phyloP scores from a whole-genome alignment of 441 rosid species.

The Erysimum cheiri region DNA sequence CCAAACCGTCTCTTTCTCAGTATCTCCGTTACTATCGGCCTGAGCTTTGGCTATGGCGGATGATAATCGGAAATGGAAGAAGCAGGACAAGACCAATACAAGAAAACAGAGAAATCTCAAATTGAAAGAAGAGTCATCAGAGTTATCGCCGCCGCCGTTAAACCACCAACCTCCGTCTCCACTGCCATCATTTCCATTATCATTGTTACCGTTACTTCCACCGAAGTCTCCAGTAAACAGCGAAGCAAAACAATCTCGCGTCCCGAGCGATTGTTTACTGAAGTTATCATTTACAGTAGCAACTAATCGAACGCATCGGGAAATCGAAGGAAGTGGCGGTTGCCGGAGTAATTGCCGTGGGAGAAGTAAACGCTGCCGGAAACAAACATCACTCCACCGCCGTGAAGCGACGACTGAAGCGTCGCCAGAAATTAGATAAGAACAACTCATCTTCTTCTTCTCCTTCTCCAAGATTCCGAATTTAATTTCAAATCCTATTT shows the following conservation, averaged over 20 bases:
- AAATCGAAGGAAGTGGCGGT: slow-evolving; percentile 7
- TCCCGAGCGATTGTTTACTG: slow-evolving; percentile 12
- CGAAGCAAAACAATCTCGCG: slow-evolving; percentile 16
- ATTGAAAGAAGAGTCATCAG: slow-evolving; percentile 40
- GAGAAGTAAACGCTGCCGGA: slow-evolving; percentile 23
- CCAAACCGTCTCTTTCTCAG: slow-evolving; percentile 55
- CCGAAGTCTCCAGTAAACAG: slow-evolving; percentile 16
- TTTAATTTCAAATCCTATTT: slow-evolving; percentile 19
- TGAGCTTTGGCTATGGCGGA: slow-evolving; percentile 46
- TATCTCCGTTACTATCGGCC: slow-evolving; percentile 36
- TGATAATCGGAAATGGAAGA: slow-evolving; percentile 50
- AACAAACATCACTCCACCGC: slow-evolving; percentile 26
- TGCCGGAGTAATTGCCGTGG: slow-evolving; percentile 37
- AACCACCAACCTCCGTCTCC: slow-evolving; percentile 48
- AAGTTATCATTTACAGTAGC: slow-evolving; percentile 22
- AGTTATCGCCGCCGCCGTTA: slow-evolving; percentile 50
- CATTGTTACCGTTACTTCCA: slow-evolving; percentile 37
- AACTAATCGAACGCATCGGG: slow-evolving; percentile 15
- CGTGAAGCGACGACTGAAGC: slow-evolving; percentile 29
- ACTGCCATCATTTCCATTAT: slow-evolving; percentile 43
- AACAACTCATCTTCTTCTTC: slow-evolving; percentile 44
- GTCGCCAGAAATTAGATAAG: slow-evolving; percentile 39
- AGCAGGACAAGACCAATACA: slow-evolving; percentile 46
- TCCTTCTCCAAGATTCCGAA: neutral
- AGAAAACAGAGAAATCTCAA: slow-evolving; percentile 44